Evolutionary conservation across 2,329 filamentous ascomycete species (phyloP), one percentile per base, ranked within the genome.

Genomic region (Fusarium sp.): DNA sequence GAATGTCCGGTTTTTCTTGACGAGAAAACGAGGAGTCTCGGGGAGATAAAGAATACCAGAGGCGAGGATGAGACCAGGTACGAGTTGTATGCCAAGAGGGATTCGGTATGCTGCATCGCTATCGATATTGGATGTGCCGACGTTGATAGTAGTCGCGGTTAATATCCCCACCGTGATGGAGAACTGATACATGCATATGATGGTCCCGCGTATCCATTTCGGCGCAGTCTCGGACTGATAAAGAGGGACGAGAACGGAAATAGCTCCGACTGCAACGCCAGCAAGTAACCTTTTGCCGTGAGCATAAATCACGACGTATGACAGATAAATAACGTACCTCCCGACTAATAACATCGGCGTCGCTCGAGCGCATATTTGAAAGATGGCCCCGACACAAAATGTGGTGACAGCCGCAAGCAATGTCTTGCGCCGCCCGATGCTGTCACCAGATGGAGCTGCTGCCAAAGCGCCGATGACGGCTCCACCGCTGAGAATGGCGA

Each of bases 201-300:
- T 87, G 5, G 91, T 90, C 72, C 93, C 93, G 81, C 93, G 88
- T 77, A 95, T 93, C 92, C 93, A 95, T 84, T 94, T 94, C 4
- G 93, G 93, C 0, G 92, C 91, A 85, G 93, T 94, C 82, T 95
- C 93, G 3, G 92, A 94, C 81, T 95, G 93, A 80, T 95, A 95
- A 12, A 95, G 84, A n/a, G 93, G 93, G 32, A 95, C 90, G 57
- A 93, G 86, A n/a, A 93, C 90, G 22, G 91, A 93, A 48, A 94
- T 88, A 65, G 89, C 85, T 51, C 92, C 93, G 24, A 95, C 91
- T 75, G 92, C 92, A 36, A 93, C 85, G 69, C 93, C 92, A 63
- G 93, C 92, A 68, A 95, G 85, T 69, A 91, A 88, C 75, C 90
- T 91, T 39, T 22, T 8, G 3, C 6, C 15, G 8, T 66, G 8